Percentiles rank a stretch among this genome's conserved stretches.
These are phyloP conservation scores for Kandelia obovata DNA, from an alignment of 345 rosid species.

Conservation along the genomic window DNA sequence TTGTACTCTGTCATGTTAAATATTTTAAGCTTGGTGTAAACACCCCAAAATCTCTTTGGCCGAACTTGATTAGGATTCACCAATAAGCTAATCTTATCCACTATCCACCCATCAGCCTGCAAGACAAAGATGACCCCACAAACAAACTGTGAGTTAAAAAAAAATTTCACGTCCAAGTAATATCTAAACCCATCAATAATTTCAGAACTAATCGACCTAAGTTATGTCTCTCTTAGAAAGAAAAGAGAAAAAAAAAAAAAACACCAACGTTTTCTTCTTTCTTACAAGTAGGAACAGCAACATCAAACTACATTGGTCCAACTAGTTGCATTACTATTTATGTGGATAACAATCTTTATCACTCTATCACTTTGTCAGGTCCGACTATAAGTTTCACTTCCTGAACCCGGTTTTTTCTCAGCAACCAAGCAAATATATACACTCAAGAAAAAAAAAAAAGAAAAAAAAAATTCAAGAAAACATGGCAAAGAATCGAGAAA, in stretches of 20 bases:
- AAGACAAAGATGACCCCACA: conserved; percentile 1
- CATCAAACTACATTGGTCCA: too few species aligned
- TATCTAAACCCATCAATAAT: background rate
- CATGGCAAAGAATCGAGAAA: too few species aligned
- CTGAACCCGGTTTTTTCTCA: background rate
- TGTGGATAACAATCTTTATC: too few species aligned
- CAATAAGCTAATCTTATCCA: conserved; percentile 80
- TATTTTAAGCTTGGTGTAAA: conserved; percentile 89
- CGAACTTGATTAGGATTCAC: conserved; percentile 89
- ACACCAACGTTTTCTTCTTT: background rate
- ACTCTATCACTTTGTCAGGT: background rate
- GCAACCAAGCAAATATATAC: background rate
- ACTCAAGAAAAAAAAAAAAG: background rate
- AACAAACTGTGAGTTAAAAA: background rate
- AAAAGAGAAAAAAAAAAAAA: background rate
- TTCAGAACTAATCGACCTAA: background rate
- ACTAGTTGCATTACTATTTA: too few species aligned
- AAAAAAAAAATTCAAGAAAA: too few species aligned
- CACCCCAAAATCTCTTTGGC: conserved; percentile 93
- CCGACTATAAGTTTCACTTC: background rate
- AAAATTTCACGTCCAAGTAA: background rate
- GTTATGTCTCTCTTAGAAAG: background rate
- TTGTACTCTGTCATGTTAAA: conserved; percentile 82
- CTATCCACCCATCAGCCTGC: conserved; percentile 96
- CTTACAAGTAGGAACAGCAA: too few species aligned